Evolutionary conservation across 148 eudicot species (phyloP), one percentile per base, ranked within the genome.

Genomic region (Hydrangea macrophylla): DNA sequence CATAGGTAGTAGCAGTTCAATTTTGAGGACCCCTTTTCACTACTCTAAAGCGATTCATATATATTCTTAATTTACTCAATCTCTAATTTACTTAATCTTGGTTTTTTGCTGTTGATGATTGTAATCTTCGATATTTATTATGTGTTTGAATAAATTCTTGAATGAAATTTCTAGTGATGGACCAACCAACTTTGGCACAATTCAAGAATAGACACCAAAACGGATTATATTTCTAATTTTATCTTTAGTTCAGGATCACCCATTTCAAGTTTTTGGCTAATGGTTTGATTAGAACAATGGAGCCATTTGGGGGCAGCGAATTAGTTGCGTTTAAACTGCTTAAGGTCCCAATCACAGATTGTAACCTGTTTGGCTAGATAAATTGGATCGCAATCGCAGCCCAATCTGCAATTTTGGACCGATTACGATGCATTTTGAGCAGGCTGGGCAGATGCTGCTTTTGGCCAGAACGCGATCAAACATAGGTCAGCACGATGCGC

Each of bases 81-180:
- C 28, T 42, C 53, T 33, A 9, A 51, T 23, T 8, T n/a, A 18
- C 17, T 23, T 35, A 15, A 27, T 0, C n/a, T 11, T 27, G n/a
- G 0, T 15, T 13, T 9, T 3, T 60, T 60, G 26, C 35, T n/a
- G 30, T 32, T 10, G 22, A 2, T n/a, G 35, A 28, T 18, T 20
- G 9, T 15, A 48, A 48, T 17, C n/a, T n/a, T 25, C 1, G 23
- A 22, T 60, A 58, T 15, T 2, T 9, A 24, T 33, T 3, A 42
- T 30, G 36, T 75, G 79, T 64, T 75, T 35, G 74, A 64, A 33
- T 12, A 56, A 68, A 75, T 70, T 60, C 74, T 23, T 64, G n/a
- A 26, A 1, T 27, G 62, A 25, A 24, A 37, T 2, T 54, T 35
- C 45, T 65, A 23, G 50, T 54, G 13, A 17, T 25, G 35, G 59